phyloP scores from a whole-genome alignment of 1,284 basidiomycete species.

The Marasmius oreades region DNA sequence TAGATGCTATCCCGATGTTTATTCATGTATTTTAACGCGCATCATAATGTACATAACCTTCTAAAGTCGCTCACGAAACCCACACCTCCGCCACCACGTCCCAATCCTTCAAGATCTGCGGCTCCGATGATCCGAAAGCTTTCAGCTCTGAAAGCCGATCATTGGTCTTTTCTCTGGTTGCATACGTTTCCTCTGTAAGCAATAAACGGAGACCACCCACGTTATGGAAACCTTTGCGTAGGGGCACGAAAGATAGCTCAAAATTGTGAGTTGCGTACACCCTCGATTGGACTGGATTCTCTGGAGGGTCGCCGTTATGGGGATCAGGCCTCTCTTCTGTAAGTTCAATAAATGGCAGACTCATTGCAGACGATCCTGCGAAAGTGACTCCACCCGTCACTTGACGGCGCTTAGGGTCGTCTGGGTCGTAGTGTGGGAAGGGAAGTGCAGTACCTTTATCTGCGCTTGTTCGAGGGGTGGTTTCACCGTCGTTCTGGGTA shows the following conservation, averaged over 20 bases:
- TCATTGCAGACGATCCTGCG: conserved; percentile 51
- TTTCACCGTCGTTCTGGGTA: conserved; percentile 13
- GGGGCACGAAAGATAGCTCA: conserved; percentile 54
- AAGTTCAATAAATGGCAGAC: conserved; percentile 41
- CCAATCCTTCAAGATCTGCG: conserved; percentile 59
- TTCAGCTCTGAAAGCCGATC: conserved; percentile 19
- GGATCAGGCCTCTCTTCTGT: conserved; percentile 15
- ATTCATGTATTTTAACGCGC: background rate
- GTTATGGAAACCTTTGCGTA: conserved; percentile 50
- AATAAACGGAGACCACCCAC: conserved; percentile 65
- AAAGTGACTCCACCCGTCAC: conserved; percentile 36
- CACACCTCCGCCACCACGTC: conserved; percentile 66
- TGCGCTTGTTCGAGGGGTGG: background rate
- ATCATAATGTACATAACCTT: background rate
- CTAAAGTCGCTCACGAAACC: conserved; percentile 33
- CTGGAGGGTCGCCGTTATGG: conserved; percentile 20
- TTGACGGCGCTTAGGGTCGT: conserved; percentile 26
- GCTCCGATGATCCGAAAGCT: conserved; percentile 20
- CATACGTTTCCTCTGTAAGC: conserved; percentile 50
- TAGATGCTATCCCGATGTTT: background rate
- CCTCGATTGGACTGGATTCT: conserved; percentile 17
- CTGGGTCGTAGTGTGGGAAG: conserved; percentile 44
- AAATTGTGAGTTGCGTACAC: conserved; percentile 51
- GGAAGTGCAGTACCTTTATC: conserved; percentile 28
- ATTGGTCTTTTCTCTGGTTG: conserved; percentile 24